Conservation (phyloP, 805 yeast genomes). For the Ogataea pini region DNA sequence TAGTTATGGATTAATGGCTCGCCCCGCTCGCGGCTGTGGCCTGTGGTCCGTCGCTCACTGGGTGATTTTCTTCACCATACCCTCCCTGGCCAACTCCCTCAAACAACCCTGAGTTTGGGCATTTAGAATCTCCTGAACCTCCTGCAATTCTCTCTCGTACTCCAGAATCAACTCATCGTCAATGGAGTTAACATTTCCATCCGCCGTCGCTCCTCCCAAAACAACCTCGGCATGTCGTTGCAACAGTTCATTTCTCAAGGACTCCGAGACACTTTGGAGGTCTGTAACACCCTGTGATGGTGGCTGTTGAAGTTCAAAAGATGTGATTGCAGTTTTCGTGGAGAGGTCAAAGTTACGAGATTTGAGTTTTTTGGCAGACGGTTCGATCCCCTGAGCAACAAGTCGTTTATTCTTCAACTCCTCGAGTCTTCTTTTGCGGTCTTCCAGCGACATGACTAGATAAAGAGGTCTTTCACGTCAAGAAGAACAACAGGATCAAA, state of each 20-base stretch:
- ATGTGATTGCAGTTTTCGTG: neutral
- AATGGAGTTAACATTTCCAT: no score
- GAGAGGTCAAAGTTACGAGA: constrained; percentile 7
- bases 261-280: neutral
- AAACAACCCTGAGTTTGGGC: neutral
- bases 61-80: neutral
- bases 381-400: neutral
- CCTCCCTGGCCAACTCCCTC: neutral
- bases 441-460: neutral
- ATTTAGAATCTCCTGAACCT: neutral
- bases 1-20: no score
- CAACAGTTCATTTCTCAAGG: neutral
- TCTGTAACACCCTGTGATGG: constrained; percentile 1
- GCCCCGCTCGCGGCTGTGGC: no score
- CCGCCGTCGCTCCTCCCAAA: neutral
- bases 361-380: constrained; percentile 1
- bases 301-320: neutral
- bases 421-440: constrained; percentile 3
- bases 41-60: no score
- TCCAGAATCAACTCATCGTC: neutral
- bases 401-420: constrained; percentile 3
- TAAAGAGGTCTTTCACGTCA: no score
- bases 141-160: constrained; percentile 1
- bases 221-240: neutral
- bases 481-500: no score